Evolutionary conservation across 176 grass and related monocot genomes (phyloP).

Genomic region (Raddia distichophylla): DNA sequence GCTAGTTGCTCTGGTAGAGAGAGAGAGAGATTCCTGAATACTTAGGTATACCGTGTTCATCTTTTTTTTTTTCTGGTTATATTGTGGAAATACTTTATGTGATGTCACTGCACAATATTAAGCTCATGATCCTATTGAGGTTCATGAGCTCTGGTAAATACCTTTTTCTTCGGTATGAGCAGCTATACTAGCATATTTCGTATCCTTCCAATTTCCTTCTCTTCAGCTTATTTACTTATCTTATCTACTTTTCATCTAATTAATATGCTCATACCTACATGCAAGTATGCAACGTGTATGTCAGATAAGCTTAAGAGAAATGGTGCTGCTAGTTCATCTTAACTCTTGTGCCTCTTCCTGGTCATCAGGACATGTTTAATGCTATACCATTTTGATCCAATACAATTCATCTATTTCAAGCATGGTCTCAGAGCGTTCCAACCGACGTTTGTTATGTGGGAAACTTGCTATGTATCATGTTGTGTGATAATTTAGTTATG

Average conservation of each 20-base stretch:
- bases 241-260: too few relatives aligned
- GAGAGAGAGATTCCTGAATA: neutral
- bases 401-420: too few relatives aligned
- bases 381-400: too few relatives aligned
- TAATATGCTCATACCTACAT: too few relatives aligned
- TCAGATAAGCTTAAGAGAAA: too few relatives aligned
- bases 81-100: neutral
- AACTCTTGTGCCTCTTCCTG: neutral
- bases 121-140: neutral
- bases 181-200: constrained; percentile 27
- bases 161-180: constrained; percentile 3
- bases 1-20: neutral
- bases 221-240: too few relatives aligned
- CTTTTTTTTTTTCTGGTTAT: neutral
- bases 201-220: neutral
- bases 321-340: neutral
- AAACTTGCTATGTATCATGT: neutral
- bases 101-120: neutral
- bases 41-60: neutral
- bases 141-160: neutral
- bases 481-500: neutral
- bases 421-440: neutral
- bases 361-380: neutral
- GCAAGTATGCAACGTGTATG: too few relatives aligned
- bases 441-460: too few relatives aligned